Base-by-base conservation (phyloP, 75 land plant genomes). In the Sequoia sempervirens region DNA sequence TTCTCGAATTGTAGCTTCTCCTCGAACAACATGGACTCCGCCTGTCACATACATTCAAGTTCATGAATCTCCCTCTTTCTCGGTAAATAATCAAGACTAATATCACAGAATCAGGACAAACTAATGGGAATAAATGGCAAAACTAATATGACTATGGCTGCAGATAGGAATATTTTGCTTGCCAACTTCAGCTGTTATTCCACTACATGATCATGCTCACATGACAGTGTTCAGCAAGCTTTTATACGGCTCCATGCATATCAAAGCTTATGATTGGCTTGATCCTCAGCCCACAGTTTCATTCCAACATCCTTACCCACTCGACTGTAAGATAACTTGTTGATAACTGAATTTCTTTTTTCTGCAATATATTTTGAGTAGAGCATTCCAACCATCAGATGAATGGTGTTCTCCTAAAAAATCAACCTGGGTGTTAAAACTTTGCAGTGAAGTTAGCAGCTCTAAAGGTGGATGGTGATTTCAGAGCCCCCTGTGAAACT, bases 221-320 rank as follows among this genome's bases (percentile, higher is more conserved):
- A 97, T 97, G 99, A 94, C 92, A n/a, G 99, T 97, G 28, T 90
- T 97, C 28, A 97, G 96, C 92, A 95, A 92, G 84, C 82, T 97
- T 82, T 91, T 97, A 4, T 93, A 95, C 84, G 99, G 98, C 13
- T 90, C 97, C 41, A 79, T 97, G 93, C 99, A 97, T 88, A 92
- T 97, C 17, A 92, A 90, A 83, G 87, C 95, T 2, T 97, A 94
- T 85, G 98, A 97, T 81, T 97, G 96, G 98, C 86, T 92, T n/a
- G 92, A 95, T 70, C 94, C 66, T 61, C 66, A 61, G 66, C 66
- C 66, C 7, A 4, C 66, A 5, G 5, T 61, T 61, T 23, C 66
- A 28, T 61, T 61, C 28, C n/a, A 23, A 23, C 66, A 61, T 61
- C 66, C n/a, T 61, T 61, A 23, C 66, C 66, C 66, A 23, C 1